Percentiles rank a stretch among this genome's conserved stretches.
phyloP scores from a whole-genome alignment of 2,329 filamentous ascomycete species.

The Fusarium multiceps region DNA sequence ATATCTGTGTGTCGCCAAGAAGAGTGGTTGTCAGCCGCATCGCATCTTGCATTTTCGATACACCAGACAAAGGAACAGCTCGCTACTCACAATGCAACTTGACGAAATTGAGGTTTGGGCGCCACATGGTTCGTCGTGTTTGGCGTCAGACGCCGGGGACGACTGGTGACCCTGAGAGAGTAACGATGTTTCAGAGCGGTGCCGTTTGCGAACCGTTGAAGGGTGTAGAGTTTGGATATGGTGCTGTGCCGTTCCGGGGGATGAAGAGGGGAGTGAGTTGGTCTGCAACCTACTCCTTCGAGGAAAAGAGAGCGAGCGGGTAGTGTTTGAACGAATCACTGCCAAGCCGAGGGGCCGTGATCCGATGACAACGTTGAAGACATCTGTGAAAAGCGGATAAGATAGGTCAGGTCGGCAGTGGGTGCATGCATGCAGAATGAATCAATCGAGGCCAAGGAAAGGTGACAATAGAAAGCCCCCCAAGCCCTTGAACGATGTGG shows the following conservation, averaged over 20 bases:
- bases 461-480: neutral
- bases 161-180: slow-evolving; percentile 1
- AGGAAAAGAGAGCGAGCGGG: slow-evolving; percentile 3
- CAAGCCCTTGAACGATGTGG: slow-evolving; percentile 10
- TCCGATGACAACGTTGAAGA: slow-evolving; percentile 17
- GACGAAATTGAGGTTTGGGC: slow-evolving; percentile 43
- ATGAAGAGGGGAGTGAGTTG: slow-evolving; percentile 2
- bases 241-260: slow-evolving; percentile 27
- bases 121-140: slow-evolving; percentile 37
- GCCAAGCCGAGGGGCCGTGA: slow-evolving; percentile 12
- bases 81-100: slow-evolving; percentile 44
- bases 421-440: neutral
- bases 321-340: slow-evolving; percentile 39
- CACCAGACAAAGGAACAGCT: neutral
- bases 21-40: slow-evolving; percentile 14
- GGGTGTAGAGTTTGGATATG: slow-evolving; percentile 3
- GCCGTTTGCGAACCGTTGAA: slow-evolving; percentile 6
- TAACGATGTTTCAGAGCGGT: neutral
- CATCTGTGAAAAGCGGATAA: slow-evolving; percentile 21
- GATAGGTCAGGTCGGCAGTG: slow-evolving; percentile 16
- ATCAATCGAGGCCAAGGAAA: slow-evolving; percentile 5
- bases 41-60: neutral
- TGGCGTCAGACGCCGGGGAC: slow-evolving; percentile 17
- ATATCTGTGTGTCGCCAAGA: slow-evolving; percentile 31
- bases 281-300: slow-evolving; percentile 23